Base-by-base conservation (phyloP, 73 alveolate species). In the Durusdinium trenchii region DNA sequence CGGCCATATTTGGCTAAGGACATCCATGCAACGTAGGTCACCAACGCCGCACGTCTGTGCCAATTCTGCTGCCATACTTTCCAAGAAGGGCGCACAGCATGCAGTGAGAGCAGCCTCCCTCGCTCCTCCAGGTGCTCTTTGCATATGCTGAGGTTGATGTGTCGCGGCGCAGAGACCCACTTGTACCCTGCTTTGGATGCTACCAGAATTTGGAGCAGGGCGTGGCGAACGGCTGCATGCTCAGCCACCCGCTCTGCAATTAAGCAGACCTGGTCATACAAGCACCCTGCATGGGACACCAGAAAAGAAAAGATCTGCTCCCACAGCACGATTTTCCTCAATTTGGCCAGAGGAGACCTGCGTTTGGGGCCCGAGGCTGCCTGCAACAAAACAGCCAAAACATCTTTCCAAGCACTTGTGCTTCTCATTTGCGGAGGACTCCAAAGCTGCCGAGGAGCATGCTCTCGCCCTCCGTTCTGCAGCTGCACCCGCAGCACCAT, bases 401-500 rank as follows among this genome's bases (percentile, higher is more conserved):
- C 52, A 35, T 23, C 23, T 38, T 51, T 75, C 85, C 85, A 75
- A 14, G 38, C 85, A 14, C 52, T 38, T 28, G 51, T 38, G 28
- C 52, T n/a, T 6, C 52, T 28, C 18, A 30, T 18, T 7, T 38
- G n/a, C 20, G 40, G n/a, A n/a, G 85, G 85, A 35, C 78, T 12
- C 85, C 85, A 75, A 16, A 38, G 85, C 38, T 36, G 52, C 3
- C 85, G 52, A 38, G 85, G 51, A 20, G 50, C 51, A 30, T 54
- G 78, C 78, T 30, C 40, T 30, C 85, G n/a, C 52, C 85, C 85
- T 4, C 50, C 50, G 85, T 75, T 75, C 23, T 12, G 85, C 38
- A 75, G 85, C 50, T 75, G 85, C 85, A 75, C 85, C 51, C 40
- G 85, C 50, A 75, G 50, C 30, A 75, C 85, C 85, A 75, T 75